These are phyloP conservation scores for carrot (Daucus carota) DNA, from an alignment of 129 eudicot genomes.

Conservation along the genomic window DH1_v3.0 NC_030381.2:52978501-52979000, in stretches of 20 bases:
- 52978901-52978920: neutral
- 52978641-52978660: too few species aligned
- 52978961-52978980: neutral
- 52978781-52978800: too few species aligned
- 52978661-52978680: too few species aligned
- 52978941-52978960: neutral
- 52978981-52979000: neutral
- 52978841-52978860: slow-evolving; percentile 97
- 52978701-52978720: too few species aligned
- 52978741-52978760: too few species aligned
- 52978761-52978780: neutral
- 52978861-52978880: slow-evolving; percentile 81
- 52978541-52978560: neutral
- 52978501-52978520: too few species aligned
- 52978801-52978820: slow-evolving; percentile 52
- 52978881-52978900: slow-evolving; percentile 82
- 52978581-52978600: neutral
- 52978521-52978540: too few species aligned
- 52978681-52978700: too few species aligned
- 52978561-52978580: neutral
- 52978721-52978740: too few species aligned
- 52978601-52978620: neutral
- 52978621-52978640: neutral
- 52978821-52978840: slow-evolving; percentile 84
- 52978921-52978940: neutral